Evolutionary conservation across 768 basidiomycete genomes (phyloP).

Genomic region (Boletus patriciae): DNA sequence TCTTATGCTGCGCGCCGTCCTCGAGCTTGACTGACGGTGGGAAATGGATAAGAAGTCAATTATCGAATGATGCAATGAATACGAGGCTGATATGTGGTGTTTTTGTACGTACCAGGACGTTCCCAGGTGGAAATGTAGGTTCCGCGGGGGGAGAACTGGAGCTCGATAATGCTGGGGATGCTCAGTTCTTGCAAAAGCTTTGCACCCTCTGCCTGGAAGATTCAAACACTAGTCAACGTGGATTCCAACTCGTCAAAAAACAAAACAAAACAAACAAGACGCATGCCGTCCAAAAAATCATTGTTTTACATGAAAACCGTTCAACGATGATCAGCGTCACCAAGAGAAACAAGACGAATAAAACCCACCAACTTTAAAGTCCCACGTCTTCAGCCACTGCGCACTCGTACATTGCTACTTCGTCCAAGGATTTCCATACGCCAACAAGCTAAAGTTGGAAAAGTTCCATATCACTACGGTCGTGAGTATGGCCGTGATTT

Average conservation of each 20-base stretch:
- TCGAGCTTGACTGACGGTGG: slow-evolving; percentile 68
- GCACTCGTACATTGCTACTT: slow-evolving; percentile 70
- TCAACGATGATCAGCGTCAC: background rate
- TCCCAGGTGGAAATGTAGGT: slow-evolving; percentile 97
- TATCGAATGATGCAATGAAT: slow-evolving; percentile 15
- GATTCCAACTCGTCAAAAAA: background rate
- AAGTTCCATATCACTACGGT: slow-evolving; percentile 79
- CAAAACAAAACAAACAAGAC: no score
- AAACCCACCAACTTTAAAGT: slow-evolving; percentile 89
- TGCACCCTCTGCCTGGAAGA: slow-evolving; percentile 73
- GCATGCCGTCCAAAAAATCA: slow-evolving; percentile 65
- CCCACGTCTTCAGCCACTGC: slow-evolving; percentile 93
- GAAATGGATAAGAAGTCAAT: slow-evolving; percentile 17
- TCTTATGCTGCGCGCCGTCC: slow-evolving; percentile 90
- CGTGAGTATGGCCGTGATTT: slow-evolving; percentile 74
- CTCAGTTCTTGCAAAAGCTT: slow-evolving; percentile 73
- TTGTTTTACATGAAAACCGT: slow-evolving; percentile 40
- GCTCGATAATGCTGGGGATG: slow-evolving; percentile 74
- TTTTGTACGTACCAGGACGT: slow-evolving; percentile 59
- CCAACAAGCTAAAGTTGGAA: slow-evolving; percentile 72
- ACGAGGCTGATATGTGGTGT: slow-evolving; percentile 22
- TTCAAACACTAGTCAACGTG: slow-evolving; percentile 54
- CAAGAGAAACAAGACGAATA: background rate
- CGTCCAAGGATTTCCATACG: slow-evolving; percentile 89
- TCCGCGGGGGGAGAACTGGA: slow-evolving; percentile 91